Conservation (phyloP, 2,329 filamentous ascomycete genomes). For the Venturia effusa region DNA sequence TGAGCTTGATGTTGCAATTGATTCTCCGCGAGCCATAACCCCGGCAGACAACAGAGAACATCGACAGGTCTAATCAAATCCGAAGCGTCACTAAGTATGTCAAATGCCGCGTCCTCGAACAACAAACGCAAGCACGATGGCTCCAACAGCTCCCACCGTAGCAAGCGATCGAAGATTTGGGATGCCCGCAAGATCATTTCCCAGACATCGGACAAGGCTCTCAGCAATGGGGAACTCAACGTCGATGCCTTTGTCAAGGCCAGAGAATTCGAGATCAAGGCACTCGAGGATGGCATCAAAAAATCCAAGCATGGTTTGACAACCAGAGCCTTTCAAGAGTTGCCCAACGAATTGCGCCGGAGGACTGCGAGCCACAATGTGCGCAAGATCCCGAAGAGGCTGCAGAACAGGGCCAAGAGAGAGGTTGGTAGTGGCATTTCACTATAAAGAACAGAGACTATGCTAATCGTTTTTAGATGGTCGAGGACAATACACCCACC, state of each 20-base stretch:
- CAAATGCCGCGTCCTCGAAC: background rate
- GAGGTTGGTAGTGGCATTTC: constrained; percentile 33
- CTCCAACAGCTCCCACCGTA: background rate
- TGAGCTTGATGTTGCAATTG: no score
- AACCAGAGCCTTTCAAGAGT: constrained; percentile 77
- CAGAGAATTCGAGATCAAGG: constrained; percentile 80
- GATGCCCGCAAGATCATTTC: constrained; percentile 32
- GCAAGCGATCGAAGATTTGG: background rate
- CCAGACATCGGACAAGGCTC: constrained; percentile 41
- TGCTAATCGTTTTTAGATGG: constrained; percentile 49
- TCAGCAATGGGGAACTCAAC: constrained; percentile 66
- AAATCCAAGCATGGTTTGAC: constrained; percentile 54
- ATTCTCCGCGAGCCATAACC: no score
- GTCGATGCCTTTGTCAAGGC: constrained; percentile 74
- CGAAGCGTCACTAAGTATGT: no score
- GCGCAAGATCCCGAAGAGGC: constrained; percentile 70
- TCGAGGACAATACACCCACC: constrained; percentile 80
- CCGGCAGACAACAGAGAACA: no score
- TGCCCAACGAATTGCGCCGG: constrained; percentile 73
- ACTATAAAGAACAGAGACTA: background rate
- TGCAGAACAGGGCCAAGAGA: constrained; percentile 57
- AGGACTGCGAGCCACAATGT: constrained; percentile 93
- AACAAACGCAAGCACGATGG: background rate
- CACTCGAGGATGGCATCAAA: constrained; percentile 72
- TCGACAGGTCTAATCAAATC: no score